Evolutionary conservation across 1,284 basidiomycete genomes (phyloP).

Genomic region (Papiliotrema fonsecae): DNA sequence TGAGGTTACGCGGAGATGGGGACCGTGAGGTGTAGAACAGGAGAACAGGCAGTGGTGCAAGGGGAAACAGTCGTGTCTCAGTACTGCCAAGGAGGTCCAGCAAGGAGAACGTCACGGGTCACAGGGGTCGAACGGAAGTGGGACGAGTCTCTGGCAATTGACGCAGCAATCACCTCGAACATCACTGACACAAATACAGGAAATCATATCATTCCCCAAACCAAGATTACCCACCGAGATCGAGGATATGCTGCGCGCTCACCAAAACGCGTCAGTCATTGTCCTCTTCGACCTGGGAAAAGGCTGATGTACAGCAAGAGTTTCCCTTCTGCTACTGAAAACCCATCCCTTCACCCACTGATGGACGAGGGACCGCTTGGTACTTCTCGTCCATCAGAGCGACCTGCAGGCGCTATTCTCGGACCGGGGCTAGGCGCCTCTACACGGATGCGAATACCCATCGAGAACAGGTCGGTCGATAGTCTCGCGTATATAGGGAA

Average conservation of each 20-base stretch:
- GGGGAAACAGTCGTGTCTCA: no score
- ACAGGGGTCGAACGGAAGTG: no score
- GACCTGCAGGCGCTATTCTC: conserved; percentile 6
- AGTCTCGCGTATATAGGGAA: not conserved
- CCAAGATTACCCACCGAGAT: conserved; percentile 65
- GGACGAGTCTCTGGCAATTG: no score
- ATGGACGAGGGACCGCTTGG: conserved; percentile 40
- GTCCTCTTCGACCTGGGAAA: not conserved
- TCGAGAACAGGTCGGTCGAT: conserved; percentile 39
- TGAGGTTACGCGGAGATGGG: no score
- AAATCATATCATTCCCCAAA: conserved; percentile 76
- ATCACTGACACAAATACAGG: conserved; percentile 52
- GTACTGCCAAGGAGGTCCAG: no score
- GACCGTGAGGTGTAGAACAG: no score
- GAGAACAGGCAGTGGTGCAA: no score
- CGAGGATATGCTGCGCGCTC: conserved; percentile 59
- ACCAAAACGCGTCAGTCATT: not conserved
- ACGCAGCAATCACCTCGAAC: not conserved
- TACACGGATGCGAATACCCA: conserved; percentile 40
- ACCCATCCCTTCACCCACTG: conserved; percentile 45
- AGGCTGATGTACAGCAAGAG: conserved; percentile 7
- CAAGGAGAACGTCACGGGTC: no score
- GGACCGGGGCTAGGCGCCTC: not conserved
- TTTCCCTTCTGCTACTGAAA: conserved; percentile 44
- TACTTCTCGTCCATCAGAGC: conserved; percentile 13